phyloP scores from a whole-genome alignment of 192 early-diverging fungal genomes.

The Rhizophagus clarus region DNA sequence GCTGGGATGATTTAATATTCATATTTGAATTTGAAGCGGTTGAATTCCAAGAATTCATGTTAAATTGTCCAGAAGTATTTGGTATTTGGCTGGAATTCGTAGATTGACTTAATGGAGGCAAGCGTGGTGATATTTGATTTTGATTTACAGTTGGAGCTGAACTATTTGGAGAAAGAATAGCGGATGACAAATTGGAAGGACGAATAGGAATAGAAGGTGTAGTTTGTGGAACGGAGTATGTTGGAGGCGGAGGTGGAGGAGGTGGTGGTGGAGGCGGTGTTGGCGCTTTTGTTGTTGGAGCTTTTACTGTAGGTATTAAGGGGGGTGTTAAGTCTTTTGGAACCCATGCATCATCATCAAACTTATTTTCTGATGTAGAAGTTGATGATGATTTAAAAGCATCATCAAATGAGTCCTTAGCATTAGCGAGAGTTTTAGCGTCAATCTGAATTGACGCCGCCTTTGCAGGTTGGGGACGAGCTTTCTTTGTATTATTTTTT shows the following conservation, averaged over 20 bases:
- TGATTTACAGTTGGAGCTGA: not conserved
- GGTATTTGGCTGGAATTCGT: not conserved
- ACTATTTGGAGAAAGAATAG: not conserved
- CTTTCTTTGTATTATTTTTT: conserved; percentile 33
- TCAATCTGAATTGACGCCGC: conserved; percentile 53
- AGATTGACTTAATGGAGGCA: not conserved
- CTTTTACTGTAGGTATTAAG: not conserved
- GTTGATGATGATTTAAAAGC: conserved; percentile 35
- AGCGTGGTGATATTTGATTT: not conserved
- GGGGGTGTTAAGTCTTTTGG: conserved; percentile 1
- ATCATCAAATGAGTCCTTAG: conserved; percentile 40
- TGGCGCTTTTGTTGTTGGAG: not conserved
- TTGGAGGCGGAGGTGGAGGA: not conserved
- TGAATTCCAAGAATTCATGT: not conserved
- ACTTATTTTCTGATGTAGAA: conserved; percentile 38
- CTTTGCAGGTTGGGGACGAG: conserved; percentile 54
- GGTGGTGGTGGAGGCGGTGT: conserved; percentile 14
- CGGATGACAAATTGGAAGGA: not conserved
- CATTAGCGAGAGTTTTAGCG: conserved; percentile 39
- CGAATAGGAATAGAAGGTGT: not conserved
- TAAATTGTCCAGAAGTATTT: not conserved
- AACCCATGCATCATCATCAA: conserved; percentile 59
- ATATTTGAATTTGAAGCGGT: not conserved
- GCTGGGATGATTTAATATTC: not conserved
- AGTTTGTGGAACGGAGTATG: not conserved